Conservation (phyloP, 2,329 filamentous ascomycete genomes). For the Colletotrichum godetiae region DNA sequence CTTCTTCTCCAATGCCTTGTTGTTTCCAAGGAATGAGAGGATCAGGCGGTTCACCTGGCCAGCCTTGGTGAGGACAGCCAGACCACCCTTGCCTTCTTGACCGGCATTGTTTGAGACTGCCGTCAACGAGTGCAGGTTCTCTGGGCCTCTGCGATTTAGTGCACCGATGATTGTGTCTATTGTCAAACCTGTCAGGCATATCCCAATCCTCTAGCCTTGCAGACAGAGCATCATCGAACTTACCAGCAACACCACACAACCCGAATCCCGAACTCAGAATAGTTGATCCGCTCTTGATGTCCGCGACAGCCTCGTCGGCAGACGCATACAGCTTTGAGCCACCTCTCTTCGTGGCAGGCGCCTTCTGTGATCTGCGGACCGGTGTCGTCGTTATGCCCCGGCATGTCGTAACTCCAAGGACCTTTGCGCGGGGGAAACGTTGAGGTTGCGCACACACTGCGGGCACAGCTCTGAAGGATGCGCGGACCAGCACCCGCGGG, state of each 20-base stretch:
- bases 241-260: constrained; percentile 80
- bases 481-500: constrained; percentile 28
- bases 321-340: constrained; percentile 62
- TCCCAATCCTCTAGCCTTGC: background rate
- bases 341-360: constrained; percentile 40
- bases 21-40: constrained; percentile 80
- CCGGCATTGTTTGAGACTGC: constrained; percentile 87
- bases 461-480: constrained; percentile 5
- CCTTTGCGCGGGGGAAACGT: constrained; percentile 29
- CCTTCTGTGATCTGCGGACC: constrained; percentile 20
- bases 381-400: constrained; percentile 23
- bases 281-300: constrained; percentile 76
- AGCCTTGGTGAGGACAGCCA: constrained; percentile 75
- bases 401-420: constrained; percentile 6
- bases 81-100: constrained; percentile 73
- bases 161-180: constrained; percentile 78
- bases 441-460: constrained; percentile 21
- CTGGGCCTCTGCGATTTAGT: constrained; percentile 68
- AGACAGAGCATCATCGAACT: constrained; percentile 40
- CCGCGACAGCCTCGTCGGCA: constrained; percentile 76
- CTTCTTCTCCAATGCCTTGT: constrained; percentile 80
- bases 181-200: background rate
- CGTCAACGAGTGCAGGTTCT: constrained; percentile 74
- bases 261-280: constrained; percentile 84
- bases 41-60: constrained; percentile 80